Evolutionary conservation across 2,329 filamentous ascomycete species (phyloP).

Genomic region (Trichoderma afroharzianum): DNA sequence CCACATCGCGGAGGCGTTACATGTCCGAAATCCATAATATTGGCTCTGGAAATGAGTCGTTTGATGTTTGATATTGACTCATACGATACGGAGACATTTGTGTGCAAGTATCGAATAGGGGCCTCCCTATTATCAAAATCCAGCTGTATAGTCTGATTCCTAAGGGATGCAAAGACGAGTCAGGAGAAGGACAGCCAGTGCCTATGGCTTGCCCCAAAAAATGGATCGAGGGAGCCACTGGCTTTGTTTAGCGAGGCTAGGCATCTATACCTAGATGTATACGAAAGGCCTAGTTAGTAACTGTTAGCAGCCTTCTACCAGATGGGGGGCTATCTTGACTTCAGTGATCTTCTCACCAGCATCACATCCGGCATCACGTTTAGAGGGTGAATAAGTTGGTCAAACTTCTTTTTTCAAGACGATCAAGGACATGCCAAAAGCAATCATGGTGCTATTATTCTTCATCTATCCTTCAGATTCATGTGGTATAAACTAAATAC

Average conservation of each 20-base stretch:
- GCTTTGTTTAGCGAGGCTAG: accelerated
- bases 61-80: neutral
- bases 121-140: neutral
- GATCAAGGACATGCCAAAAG: neutral
- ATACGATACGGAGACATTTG: neutral
- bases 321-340: too few relatives aligned
- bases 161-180: neutral
- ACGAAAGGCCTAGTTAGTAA: too few relatives aligned
- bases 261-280: neutral
- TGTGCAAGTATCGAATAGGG: neutral
- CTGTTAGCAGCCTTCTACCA: too few relatives aligned
- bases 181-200: neutral
- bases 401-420: neutral
- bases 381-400: too few relatives aligned
- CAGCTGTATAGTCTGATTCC: neutral
- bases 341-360: too few relatives aligned
- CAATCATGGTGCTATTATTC: neutral
- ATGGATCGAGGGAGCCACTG: neutral
- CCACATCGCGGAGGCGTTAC: neutral
- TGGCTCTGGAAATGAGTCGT: neutral
- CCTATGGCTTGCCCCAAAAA: neutral
- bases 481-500: neutral
- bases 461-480: neutral
- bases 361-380: too few relatives aligned
- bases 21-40: neutral